These are phyloP conservation scores for Lentinula edodes DNA, from an alignment of 768 basidiomycete species.

Conservation along the genomic window DNA sequence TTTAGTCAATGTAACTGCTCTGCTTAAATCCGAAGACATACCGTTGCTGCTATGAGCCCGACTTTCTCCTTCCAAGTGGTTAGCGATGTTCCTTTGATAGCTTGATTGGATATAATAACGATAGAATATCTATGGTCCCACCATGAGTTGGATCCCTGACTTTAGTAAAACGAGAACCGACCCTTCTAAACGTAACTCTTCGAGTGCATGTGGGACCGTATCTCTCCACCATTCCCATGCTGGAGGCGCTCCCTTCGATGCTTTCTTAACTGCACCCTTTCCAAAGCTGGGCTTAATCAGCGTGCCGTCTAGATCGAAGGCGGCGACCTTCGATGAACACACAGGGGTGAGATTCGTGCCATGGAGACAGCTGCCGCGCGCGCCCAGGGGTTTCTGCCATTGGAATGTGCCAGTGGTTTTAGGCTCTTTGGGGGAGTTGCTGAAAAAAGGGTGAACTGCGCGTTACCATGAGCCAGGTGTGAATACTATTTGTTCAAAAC, in stretches of 20 bases:
- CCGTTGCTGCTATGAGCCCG: constrained; percentile 42
- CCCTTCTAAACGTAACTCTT: constrained; percentile 42
- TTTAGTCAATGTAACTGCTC: neutral
- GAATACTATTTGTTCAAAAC: neutral
- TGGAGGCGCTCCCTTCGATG: neutral
- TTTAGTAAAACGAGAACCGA: constrained; percentile 19
- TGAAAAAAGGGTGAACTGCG: constrained; percentile 30
- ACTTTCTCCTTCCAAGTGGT: constrained; percentile 59
- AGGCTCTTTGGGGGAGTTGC: constrained; percentile 13
- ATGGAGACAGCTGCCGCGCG: constrained; percentile 29
- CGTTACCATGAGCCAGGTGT: constrained; percentile 1
- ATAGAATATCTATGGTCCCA: constrained; percentile 37
- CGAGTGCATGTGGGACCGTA: constrained; percentile 43
- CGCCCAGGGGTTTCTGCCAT: constrained; percentile 22
- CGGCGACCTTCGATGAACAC: constrained; percentile 39
- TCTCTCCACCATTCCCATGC: constrained; percentile 46
- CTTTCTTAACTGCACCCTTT: constrained; percentile 5
- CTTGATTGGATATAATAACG: constrained; percentile 63
- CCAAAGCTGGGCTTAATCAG: constrained; percentile 40
- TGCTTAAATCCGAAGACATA: constrained; percentile 16
- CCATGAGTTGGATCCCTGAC: neutral
- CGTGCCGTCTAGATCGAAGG: constrained; percentile 69
- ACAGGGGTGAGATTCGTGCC: constrained; percentile 24
- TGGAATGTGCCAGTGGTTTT: constrained; percentile 5
- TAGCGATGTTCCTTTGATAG: constrained; percentile 26